phyloP scores from a whole-genome alignment of 805 yeast species.

The Spathaspora boniae region DNA sequence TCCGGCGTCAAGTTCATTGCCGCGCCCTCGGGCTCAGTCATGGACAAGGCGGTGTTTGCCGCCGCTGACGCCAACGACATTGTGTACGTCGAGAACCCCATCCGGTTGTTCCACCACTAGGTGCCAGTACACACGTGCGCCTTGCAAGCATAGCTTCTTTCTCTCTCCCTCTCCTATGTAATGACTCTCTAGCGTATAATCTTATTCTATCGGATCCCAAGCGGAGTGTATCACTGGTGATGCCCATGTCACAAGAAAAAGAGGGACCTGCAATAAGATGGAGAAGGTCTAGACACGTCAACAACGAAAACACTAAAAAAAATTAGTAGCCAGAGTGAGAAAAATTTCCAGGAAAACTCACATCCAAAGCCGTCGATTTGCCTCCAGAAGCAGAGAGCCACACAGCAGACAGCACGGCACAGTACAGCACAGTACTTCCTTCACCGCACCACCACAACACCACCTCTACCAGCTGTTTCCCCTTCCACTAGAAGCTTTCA shows the following conservation, averaged over 20 bases:
- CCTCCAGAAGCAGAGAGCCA: too few species aligned
- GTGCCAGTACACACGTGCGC: background rate
- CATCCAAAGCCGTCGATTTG: constrained; percentile 1
- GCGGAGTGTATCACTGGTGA: too few species aligned
- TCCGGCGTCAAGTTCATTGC: constrained; percentile 95
- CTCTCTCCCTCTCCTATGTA: constrained; percentile 2
- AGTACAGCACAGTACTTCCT: too few species aligned
- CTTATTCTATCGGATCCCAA: too few species aligned
- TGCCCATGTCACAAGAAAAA: background rate
- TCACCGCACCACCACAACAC: constrained; percentile 1
- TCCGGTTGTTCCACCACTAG: constrained; percentile 96
- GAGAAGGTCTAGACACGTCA: background rate
- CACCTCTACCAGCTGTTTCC: background rate
- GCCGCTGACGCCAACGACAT: constrained; percentile 91
- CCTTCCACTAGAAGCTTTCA: too few species aligned
- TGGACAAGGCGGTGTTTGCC: constrained; percentile 92
- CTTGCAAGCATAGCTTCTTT: constrained; percentile 2
- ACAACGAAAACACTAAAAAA: constrained; percentile 3
- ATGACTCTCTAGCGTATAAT: too few species aligned
- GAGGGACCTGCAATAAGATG: constrained; percentile 1
- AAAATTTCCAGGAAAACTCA: constrained; percentile 1
- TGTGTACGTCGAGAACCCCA: constrained; percentile 95
- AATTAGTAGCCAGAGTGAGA: too few species aligned
- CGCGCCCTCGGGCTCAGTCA: constrained; percentile 97
- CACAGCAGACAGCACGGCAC: too few species aligned